Conservation (phyloP, 2,329 filamentous ascomycete genomes). For the Fusarium oxysporum region DNA sequence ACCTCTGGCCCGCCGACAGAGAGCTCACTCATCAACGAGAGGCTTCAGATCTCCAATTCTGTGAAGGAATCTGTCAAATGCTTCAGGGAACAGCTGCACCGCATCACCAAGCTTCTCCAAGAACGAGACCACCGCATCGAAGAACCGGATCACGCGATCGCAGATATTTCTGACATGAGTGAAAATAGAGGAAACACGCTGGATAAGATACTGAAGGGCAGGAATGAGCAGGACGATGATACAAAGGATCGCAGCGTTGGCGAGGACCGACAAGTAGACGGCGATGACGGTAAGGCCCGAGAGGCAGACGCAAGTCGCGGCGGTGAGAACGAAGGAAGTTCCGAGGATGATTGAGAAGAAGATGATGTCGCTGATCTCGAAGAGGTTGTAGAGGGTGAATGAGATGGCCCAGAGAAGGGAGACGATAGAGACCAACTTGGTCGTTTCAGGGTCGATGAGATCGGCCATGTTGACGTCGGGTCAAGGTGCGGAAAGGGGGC, state of each 20-base stretch:
- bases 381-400: neutral
- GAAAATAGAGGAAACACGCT: accelerated
- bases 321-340: neutral
- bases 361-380: neutral
- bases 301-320: neutral
- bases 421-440: neutral
- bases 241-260: neutral
- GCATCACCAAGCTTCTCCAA: accelerated
- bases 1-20: accelerated
- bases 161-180: accelerated
- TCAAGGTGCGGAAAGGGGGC: accelerated
- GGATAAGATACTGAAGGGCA: accelerated
- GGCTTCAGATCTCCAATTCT: neutral
- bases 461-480: neutral
- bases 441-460: neutral
- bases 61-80: neutral
- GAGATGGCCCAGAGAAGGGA: neutral
- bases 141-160: accelerated
- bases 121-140: neutral
- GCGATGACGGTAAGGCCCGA: neutral
- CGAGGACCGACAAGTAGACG: neutral
- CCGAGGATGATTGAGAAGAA: neutral
- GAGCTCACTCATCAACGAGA: accelerated
- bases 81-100: neutral
- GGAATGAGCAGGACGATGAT: neutral